phyloP scores from a whole-genome alignment of 78 protist species.

The Dictyostelium purpureum region DNA sequence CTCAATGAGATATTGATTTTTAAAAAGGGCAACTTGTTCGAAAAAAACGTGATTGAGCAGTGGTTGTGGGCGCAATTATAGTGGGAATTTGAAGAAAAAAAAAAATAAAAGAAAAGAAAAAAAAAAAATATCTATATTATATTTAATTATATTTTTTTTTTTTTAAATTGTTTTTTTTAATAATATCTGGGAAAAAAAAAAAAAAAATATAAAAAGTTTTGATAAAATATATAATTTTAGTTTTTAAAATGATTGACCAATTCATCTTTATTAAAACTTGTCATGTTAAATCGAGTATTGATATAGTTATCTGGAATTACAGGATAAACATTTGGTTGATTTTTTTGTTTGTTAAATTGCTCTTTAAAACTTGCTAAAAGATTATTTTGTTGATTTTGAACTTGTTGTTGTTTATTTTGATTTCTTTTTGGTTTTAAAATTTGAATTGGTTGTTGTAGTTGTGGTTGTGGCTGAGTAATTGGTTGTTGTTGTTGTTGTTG shows the following conservation, averaged over 20 bases:
- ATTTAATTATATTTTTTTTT: too few relatives aligned
- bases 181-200: too few relatives aligned
- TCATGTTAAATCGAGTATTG: not conserved
- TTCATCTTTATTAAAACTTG: not conserved
- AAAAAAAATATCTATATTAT: too few relatives aligned
- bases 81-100: too few relatives aligned
- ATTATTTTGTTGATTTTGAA: not conserved
- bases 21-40: too few relatives aligned
- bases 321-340: not conserved
- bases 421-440: not conserved
- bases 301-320: not conserved
- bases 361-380: not conserved
- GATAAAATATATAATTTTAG: too few relatives aligned
- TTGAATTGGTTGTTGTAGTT: not conserved
- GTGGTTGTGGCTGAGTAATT: not conserved
- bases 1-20: too few relatives aligned
- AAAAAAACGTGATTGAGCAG: too few relatives aligned
- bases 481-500: constrained; percentile 3
- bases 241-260: not conserved
- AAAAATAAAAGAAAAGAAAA: too few relatives aligned
- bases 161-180: too few relatives aligned
- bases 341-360: not conserved
- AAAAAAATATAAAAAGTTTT: too few relatives aligned
- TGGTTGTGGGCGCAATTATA: too few relatives aligned
- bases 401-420: not conserved